Percentiles rank a stretch among this genome's conserved stretches.
Conservation (phyloP, 2,329 filamentous ascomycete genomes). For the Alternaria consortialis region DNA sequence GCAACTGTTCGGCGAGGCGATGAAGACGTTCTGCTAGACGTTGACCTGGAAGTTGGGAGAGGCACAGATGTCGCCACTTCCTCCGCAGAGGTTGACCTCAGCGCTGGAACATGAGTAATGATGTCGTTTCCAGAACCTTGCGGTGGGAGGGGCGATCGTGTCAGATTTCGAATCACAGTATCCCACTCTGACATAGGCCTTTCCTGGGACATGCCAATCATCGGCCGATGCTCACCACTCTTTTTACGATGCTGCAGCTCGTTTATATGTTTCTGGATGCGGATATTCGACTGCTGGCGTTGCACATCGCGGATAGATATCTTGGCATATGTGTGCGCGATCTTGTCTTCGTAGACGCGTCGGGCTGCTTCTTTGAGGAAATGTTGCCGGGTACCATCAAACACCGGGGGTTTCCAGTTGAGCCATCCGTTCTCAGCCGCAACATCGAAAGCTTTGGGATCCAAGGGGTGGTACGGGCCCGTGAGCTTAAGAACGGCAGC, state of each 20-base stretch:
- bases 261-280: conserved; percentile 54
- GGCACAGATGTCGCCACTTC: conserved; percentile 29
- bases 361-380: conserved; percentile 70
- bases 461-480: conserved; percentile 47
- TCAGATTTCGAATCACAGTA: conserved; percentile 44
- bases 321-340: conserved; percentile 48
- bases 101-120: conserved; percentile 42
- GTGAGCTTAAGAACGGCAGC: conserved; percentile 64
- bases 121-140: conserved; percentile 33
- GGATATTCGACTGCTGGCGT: conserved; percentile 53
- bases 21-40: conserved; percentile 18
- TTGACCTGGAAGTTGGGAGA: conserved; percentile 25
- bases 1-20: conserved; percentile 37
- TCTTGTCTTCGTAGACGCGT: conserved; percentile 66
- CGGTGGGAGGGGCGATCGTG: conserved; percentile 27
- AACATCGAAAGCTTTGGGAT: conserved; percentile 59
- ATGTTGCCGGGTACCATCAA: conserved; percentile 59
- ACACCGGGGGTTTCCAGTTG: conserved; percentile 61
- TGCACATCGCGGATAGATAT: conserved; percentile 48
- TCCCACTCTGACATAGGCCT: conserved; percentile 52
- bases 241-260: conserved; percentile 53
- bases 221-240: conserved; percentile 44
- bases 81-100: conserved; percentile 28
- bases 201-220: conserved; percentile 54
- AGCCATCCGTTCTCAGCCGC: conserved; percentile 66